Percentiles rank a stretch among this genome's conserved stretches.
These are phyloP conservation scores for Candolleomyces eurysporus DNA, from an alignment of 768 basidiomycete species.

Conservation along the genomic window DNA sequence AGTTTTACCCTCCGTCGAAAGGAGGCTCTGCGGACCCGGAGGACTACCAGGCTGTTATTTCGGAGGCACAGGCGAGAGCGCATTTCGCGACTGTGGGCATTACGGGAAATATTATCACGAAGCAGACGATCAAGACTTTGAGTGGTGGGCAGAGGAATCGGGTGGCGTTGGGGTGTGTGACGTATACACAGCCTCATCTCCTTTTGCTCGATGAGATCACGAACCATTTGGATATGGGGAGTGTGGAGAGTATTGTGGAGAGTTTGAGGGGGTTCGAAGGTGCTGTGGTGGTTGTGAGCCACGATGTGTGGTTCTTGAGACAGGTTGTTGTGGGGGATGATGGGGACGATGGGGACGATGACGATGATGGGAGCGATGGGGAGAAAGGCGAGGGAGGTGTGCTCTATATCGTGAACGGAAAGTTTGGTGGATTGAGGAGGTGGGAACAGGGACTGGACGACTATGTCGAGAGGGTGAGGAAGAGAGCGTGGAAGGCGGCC, in stretches of 20 bases:
- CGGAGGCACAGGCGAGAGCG: constrained; percentile 28
- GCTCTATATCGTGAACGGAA: constrained; percentile 28
- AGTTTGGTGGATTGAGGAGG: constrained; percentile 25
- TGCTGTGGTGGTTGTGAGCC: constrained; percentile 61
- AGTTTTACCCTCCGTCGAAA: constrained; percentile 16
- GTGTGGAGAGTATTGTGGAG: constrained; percentile 52
- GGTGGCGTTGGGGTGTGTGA: constrained; percentile 53
- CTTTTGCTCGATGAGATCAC: constrained; percentile 62
- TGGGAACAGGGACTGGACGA: constrained; percentile 31
- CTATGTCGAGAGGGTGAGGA: constrained; percentile 24
- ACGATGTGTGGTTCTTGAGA: constrained; percentile 47
- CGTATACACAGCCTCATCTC: constrained; percentile 53
- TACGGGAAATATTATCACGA: constrained; percentile 41
- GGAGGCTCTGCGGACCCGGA: no score
- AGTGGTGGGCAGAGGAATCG: constrained; percentile 61
- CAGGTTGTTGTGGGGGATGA: constrained; percentile 28
- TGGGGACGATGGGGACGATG: constrained; percentile 20
- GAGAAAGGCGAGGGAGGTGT: constrained; percentile 19
- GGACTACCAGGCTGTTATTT: constrained; percentile 17
- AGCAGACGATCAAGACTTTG: constrained; percentile 33
- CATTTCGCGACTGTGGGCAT: constrained; percentile 42
- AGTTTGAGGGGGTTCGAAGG: constrained; percentile 52
- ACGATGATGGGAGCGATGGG: constrained; percentile 12
- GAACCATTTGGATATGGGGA: constrained; percentile 65
- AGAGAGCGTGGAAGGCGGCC: constrained; percentile 6